Percentiles rank a stretch among this genome's conserved stretches.
Conservation (phyloP, 2,329 filamentous ascomycete species). For the Neospermospora avenae region DNA sequence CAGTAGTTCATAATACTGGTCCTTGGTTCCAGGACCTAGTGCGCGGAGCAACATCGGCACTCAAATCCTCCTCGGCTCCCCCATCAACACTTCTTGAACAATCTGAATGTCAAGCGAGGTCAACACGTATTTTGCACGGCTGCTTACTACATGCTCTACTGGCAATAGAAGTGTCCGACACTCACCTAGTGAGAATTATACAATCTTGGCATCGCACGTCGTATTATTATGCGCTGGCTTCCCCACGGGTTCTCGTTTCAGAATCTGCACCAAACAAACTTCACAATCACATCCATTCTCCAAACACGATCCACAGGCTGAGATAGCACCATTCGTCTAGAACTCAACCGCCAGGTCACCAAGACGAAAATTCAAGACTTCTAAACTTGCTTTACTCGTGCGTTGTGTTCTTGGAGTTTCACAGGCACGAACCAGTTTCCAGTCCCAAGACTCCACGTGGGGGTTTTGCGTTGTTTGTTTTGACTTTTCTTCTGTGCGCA, state of each 20-base stretch:
- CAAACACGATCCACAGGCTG: neutral
- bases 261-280: constrained; percentile 3
- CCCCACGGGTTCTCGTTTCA: neutral
- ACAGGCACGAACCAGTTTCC: neutral
- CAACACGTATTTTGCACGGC: neutral
- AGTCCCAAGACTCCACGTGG: constrained; percentile 4
- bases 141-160: neutral
- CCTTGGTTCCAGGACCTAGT: neutral
- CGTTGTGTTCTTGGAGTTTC: neutral
- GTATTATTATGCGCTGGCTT: neutral
- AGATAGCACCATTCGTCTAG: neutral
- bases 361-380: neutral
- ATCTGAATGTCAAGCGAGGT: neutral
- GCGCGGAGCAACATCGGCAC: neutral
- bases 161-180: too few species aligned
- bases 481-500: neutral
- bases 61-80: neutral
- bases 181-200: too few species aligned
- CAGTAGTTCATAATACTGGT: neutral
- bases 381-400: neutral
- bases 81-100: neutral
- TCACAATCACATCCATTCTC: neutral
- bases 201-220: constrained; percentile 1
- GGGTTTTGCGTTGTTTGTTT: neutral
- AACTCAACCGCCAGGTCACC: neutral